phyloP scores from a whole-genome alignment of 768 basidiomycete genomes.

The Pleurotus pulmonarius region DNA sequence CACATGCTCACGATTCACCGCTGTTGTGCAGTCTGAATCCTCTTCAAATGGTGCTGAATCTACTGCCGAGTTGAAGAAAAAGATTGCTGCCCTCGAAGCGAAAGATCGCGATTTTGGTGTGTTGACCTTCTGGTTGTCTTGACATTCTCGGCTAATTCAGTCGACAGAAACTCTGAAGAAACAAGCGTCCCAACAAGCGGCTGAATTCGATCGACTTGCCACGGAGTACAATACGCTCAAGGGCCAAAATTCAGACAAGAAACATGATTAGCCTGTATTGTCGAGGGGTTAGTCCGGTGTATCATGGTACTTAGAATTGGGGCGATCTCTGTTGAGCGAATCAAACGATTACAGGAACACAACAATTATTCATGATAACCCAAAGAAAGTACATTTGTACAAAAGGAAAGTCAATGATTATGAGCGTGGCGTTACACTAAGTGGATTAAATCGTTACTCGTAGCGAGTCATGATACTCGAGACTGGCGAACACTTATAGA shows the following conservation, averaged over 20 bases:
- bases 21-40: conserved; percentile 11
- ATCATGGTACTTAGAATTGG: no score
- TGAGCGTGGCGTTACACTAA: no score
- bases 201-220: conserved; percentile 80
- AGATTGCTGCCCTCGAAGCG: conserved; percentile 53
- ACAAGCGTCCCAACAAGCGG: conserved; percentile 74
- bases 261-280: background rate
- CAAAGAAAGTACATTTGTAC: no score
- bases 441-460: no score
- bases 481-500: no score
- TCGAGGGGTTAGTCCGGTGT: no score
- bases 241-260: conserved; percentile 41
- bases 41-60: conserved; percentile 10
- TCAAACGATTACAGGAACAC: no score
- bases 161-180: conserved; percentile 71
- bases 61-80: conserved; percentile 56
- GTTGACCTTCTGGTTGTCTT: conserved; percentile 10
- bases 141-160: background rate
- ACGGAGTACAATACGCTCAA: conserved; percentile 72
- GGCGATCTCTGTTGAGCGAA: no score
- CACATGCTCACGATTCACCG: background rate
- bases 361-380: no score
- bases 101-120: conserved; percentile 67
- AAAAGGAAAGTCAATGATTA: no score
- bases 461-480: no score